Evolutionary conservation across 768 basidiomycete genomes (phyloP), one percentile per base, ranked within the genome.

Genomic region (Trametes cinnabarina): DNA sequence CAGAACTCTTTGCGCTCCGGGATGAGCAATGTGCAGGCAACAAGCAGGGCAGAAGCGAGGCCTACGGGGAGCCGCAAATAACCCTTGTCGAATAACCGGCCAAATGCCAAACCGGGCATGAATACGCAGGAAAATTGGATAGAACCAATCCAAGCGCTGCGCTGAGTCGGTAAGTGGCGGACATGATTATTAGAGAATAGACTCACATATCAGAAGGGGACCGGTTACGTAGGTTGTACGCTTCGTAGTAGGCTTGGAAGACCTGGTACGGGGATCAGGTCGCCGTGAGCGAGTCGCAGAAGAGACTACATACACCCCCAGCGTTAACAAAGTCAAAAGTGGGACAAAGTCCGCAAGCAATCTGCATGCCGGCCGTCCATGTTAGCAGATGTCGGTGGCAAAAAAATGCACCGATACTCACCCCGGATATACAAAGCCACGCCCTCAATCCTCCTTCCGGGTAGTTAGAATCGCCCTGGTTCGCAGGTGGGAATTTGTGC

Each of bases 101-200:
- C 90, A 5, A 79, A 76, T 39, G 86, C 30, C 4, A 90, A 71
- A 11, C 82, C 85, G 3, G 86, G 84, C 3, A 86, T 67, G 68
- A 85, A 87, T 32, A 32, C 4, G 82, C 72, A 0, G 87, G 76
- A 8, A 85, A 75, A 63, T 85, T 90, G 88, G n/a, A 85, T 72
- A 0, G 89, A 91, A 3, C 89, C 89, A 32, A 92, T 91, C 89
- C 88, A 92, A 35, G 88, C 82, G 43, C 88, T 90, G 60, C 88
- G 89, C 60, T 2, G 14, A 8, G 2, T 19, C 10, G 11, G 17
- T 10, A 40, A 66, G 37, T 22, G 15, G 23, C 40, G 2, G 23
- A 28, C 5, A 52, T 25, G 49, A 37, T 14, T 5, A 5, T 8
- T 26, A 12, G 5, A 44, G n/a, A n/a, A n/a, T n/a, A n/a, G n/a